Percentiles rank a stretch among this genome's conserved stretches.
phyloP scores from a whole-genome alignment of 2,329 filamentous ascomycete genomes.

The Xylaria sp. region DNA sequence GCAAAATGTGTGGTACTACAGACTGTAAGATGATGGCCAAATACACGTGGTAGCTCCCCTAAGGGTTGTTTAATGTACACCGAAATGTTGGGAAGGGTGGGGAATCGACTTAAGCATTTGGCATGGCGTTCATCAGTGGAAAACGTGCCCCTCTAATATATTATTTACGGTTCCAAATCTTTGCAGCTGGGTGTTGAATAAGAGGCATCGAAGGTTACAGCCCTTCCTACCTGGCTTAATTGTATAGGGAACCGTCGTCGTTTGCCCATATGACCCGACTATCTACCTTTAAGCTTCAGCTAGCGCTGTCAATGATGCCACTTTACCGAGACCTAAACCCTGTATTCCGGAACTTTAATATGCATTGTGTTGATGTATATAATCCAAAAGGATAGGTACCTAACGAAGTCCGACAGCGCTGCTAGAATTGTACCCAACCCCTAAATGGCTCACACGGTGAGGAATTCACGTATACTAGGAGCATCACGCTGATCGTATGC shows the following conservation, averaged over 20 bases:
- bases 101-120: conserved; percentile 20
- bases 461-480: not conserved
- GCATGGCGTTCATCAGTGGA: conserved; percentile 30
- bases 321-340: not conserved
- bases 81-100: not conserved
- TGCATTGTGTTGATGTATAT: not conserved
- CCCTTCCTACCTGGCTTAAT: not conserved
- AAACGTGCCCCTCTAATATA: conserved; percentile 11
- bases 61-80: conserved; percentile 9
- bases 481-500: not conserved
- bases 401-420: too few species aligned
- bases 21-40: conserved; percentile 6
- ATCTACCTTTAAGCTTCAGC: conserved; percentile 12
- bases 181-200: not conserved
- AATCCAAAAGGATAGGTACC: too few species aligned
- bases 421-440: too few species aligned
- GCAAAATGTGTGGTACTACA: conserved; percentile 3
- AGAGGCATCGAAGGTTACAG: not conserved
- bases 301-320: conserved; percentile 12
- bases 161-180: not conserved
- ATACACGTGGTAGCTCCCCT: not conserved
- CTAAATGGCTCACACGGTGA: too few species aligned
- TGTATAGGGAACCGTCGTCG: not conserved
- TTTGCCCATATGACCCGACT: not conserved
- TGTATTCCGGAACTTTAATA: not conserved